Evolutionary conservation across 768 basidiomycete genomes (phyloP).

Genomic region (Termitomyces sp.): DNA sequence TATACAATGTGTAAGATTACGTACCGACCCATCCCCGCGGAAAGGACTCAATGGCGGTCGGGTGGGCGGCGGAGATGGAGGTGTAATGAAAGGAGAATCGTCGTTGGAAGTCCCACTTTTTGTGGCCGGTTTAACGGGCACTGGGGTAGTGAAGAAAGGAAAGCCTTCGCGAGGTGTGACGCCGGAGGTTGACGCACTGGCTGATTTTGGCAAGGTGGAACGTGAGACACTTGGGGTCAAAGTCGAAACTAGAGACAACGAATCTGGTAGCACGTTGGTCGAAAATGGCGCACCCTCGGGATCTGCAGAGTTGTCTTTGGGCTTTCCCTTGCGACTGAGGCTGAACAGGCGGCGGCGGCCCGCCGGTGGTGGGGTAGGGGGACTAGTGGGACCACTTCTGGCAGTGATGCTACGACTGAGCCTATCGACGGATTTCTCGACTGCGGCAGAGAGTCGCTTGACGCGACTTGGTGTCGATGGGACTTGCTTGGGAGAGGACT

Average conservation of each 20-base stretch:
- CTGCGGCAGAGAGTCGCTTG: constrained; percentile 46
- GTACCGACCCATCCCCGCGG: constrained; percentile 68
- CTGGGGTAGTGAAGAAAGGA: constrained; percentile 28
- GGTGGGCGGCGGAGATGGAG: constrained; percentile 60
- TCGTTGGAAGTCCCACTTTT: constrained; percentile 19
- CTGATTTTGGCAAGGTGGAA: constrained; percentile 22
- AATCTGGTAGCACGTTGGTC: constrained; percentile 15
- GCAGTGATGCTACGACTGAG: constrained; percentile 56
- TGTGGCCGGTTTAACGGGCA: constrained; percentile 2
- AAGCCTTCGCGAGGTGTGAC: constrained; percentile 41
- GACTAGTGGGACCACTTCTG: constrained; percentile 27
- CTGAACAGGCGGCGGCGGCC: constrained; percentile 52
- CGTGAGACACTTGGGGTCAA: constrained; percentile 30
- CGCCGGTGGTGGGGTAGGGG: constrained; percentile 28
- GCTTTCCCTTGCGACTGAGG: constrained; percentile 48
- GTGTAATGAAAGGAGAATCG: constrained; percentile 62
- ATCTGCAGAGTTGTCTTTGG: constrained; percentile 36
- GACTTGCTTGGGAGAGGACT: constrained; percentile 20
- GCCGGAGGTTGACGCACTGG: constrained; percentile 10
- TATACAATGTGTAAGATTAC: constrained; percentile 21
- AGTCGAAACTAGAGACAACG: constrained; percentile 21
- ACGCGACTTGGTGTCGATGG: constrained; percentile 40
- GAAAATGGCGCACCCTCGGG: constrained; percentile 21
- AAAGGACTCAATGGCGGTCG: constrained; percentile 50
- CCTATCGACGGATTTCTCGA: constrained; percentile 52